These are phyloP conservation scores for Quercus aquifolioides DNA, from an alignment of 306 rosid species.

Conservation along the genomic window DNA sequence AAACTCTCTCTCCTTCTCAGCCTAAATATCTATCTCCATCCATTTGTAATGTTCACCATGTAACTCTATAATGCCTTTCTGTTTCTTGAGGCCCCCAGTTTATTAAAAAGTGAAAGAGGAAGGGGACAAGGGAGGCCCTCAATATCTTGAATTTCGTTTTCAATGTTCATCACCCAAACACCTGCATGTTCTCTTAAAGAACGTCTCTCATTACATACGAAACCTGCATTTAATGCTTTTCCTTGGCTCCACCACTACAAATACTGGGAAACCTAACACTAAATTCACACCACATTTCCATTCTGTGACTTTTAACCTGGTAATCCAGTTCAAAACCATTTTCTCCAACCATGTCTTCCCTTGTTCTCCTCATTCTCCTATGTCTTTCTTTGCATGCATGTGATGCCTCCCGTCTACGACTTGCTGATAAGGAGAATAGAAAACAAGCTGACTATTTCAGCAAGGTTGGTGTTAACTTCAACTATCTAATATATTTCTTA, in stretches of 20 bases:
- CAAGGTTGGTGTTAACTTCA: constrained; percentile 28
- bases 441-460: not conserved
- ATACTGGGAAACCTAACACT: constrained; percentile 24
- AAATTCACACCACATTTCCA: constrained; percentile 1
- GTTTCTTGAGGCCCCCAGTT: not conserved
- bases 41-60: not conserved
- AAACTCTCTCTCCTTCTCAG: no score
- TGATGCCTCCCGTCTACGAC: constrained; percentile 38
- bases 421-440: not conserved
- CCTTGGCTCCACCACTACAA: constrained; percentile 31
- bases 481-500: not conserved
- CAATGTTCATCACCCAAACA: constrained; percentile 68
- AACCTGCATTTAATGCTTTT: constrained; percentile 60
- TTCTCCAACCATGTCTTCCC: constrained; percentile 43
- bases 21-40: not conserved
- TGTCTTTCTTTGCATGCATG: constrained; percentile 62
- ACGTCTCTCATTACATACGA: constrained; percentile 37
- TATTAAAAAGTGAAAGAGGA: constrained; percentile 14
- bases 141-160: constrained; percentile 48
- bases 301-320: not conserved
- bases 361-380: constrained; percentile 31
- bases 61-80: not conserved
- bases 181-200: constrained; percentile 83
- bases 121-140: constrained; percentile 69
- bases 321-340: not conserved